Percentiles rank a stretch among this genome's conserved stretches.
phyloP scores from a whole-genome alignment of 2,329 filamentous ascomycete species.

The Daldinia sp. region DNA sequence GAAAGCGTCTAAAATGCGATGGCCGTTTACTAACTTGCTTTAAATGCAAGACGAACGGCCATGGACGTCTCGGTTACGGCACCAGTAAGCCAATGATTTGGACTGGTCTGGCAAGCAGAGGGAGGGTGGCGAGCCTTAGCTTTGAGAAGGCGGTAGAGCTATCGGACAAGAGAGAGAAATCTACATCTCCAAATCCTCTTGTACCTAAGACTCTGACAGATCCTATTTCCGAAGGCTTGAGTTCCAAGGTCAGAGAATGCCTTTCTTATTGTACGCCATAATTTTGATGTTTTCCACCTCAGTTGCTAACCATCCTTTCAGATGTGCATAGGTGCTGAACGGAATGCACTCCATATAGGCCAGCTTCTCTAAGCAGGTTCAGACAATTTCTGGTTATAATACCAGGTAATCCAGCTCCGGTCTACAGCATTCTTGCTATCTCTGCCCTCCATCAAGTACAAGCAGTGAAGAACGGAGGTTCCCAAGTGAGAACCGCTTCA shows the following conservation, averaged over 20 bases:
- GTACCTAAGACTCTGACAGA: not conserved
- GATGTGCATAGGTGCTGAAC: slow-evolving; percentile 14
- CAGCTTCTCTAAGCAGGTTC: slow-evolving; percentile 3
- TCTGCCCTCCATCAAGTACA: slow-evolving; percentile 14
- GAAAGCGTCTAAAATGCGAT: slow-evolving; percentile 15
- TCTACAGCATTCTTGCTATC: slow-evolving; percentile 11
- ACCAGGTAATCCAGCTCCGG: slow-evolving; percentile 11
- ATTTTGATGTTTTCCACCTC: not conserved
- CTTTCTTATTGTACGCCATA: slow-evolving; percentile 11
- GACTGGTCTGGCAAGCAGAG: slow-evolving; percentile 9
- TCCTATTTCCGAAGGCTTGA: slow-evolving; percentile 4
- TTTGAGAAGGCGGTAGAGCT: not conserved
- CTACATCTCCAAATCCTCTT: not conserved
- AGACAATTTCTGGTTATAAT: slow-evolving; percentile 9
- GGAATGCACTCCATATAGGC: slow-evolving; percentile 14
- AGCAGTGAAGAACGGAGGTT: not conserved
- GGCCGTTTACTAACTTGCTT: slow-evolving; percentile 16
- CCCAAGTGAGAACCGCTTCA: not conserved
- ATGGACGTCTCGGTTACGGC: slow-evolving; percentile 12
- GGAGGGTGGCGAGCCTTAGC: not conserved
- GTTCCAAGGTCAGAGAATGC: slow-evolving; percentile 1
- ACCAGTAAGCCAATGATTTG: slow-evolving; percentile 9
- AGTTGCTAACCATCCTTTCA: not conserved
- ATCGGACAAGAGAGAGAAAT: not conserved
- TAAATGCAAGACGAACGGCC: slow-evolving; percentile 4